A percentile compares a stretch with the other conserved stretches of the same genome.
These are phyloP conservation scores for Camellia japonica DNA, from an alignment of 148 eudicot genomes.

Conservation along the genomic window DNA sequence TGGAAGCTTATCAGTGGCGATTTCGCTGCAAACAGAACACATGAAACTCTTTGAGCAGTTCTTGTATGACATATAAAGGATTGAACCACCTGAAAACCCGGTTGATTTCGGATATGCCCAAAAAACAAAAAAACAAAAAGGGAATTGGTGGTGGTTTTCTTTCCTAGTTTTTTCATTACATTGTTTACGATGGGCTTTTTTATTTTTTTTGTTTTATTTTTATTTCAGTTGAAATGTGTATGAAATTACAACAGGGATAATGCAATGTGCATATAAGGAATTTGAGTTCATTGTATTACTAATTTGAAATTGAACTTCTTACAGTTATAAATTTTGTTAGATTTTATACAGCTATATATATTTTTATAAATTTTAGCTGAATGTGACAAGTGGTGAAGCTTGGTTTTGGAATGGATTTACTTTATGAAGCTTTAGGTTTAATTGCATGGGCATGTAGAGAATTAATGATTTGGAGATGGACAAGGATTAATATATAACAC, in stretches of 20 bases:
- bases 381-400: too few relatives aligned
- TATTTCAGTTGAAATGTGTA: constrained; percentile 1
- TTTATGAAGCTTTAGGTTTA: too few relatives aligned
- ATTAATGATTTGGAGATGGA: too few relatives aligned
- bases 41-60: constrained; percentile 44
- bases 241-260: background rate
- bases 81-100: background rate
- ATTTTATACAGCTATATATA: too few relatives aligned
- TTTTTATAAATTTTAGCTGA: too few relatives aligned
- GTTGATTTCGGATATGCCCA: background rate
- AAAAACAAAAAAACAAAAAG: background rate
- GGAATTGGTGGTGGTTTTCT: background rate
- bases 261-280: constrained; percentile 1
- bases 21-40: constrained; percentile 42
- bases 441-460: too few relatives aligned
- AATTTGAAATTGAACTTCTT: background rate
- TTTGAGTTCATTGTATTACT: background rate
- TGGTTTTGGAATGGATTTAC: too few relatives aligned
- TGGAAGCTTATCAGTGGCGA: constrained; percentile 44
- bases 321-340: too few relatives aligned
- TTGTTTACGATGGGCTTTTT: background rate
- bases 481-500: too few relatives aligned
- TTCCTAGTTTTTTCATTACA: background rate
- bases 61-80: constrained; percentile 37
- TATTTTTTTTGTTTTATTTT: background rate